Percentiles rank a stretch among this genome's conserved stretches.
phyloP scores from a whole-genome alignment of 2,329 filamentous ascomycete species.

The Fusarium drepaniforme region DNA sequence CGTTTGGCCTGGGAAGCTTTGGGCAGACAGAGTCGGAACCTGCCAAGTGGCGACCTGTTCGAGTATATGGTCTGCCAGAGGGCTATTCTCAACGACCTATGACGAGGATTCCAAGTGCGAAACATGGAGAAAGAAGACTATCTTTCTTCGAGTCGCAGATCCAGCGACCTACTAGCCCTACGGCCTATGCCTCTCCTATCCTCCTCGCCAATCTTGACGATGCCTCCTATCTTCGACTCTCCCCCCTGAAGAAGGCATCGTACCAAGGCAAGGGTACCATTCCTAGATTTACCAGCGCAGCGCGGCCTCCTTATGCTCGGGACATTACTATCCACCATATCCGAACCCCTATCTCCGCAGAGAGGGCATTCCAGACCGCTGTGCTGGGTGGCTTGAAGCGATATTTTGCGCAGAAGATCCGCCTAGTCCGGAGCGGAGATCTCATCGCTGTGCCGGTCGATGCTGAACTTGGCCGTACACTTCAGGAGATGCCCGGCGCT shows the following conservation, averaged over 20 bases:
- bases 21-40: slow-evolving; percentile 66
- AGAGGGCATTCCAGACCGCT: slow-evolving; percentile 85
- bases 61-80: slow-evolving; percentile 90
- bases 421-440: slow-evolving; percentile 88
- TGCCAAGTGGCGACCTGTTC: slow-evolving; percentile 82
- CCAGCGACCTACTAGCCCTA: slow-evolving; percentile 67
- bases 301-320: slow-evolving; percentile 69
- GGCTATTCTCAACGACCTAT: slow-evolving; percentile 72
- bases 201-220: slow-evolving; percentile 87
- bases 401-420: slow-evolving; percentile 85
- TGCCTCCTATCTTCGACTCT: slow-evolving; percentile 82
- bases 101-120: slow-evolving; percentile 69
- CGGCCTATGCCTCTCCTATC: slow-evolving; percentile 85
- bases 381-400: slow-evolving; percentile 88
- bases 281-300: slow-evolving; percentile 67
- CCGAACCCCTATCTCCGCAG: slow-evolving; percentile 88
- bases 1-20: slow-evolving; percentile 77
- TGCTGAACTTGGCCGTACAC: slow-evolving; percentile 82
- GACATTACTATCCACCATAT: slow-evolving; percentile 92
- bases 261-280: slow-evolving; percentile 65
- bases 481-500: slow-evolving; percentile 77
- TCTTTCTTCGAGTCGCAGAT: slow-evolving; percentile 79
- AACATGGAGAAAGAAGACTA: slow-evolving; percentile 62
- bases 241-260: slow-evolving; percentile 70
- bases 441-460: slow-evolving; percentile 91